Percentiles rank a stretch among this genome's conserved stretches.
These are phyloP conservation scores for Pilobolus umbonatus DNA, from an alignment of 192 early-diverging fungal genomes.

Conservation along the genomic window DNA sequence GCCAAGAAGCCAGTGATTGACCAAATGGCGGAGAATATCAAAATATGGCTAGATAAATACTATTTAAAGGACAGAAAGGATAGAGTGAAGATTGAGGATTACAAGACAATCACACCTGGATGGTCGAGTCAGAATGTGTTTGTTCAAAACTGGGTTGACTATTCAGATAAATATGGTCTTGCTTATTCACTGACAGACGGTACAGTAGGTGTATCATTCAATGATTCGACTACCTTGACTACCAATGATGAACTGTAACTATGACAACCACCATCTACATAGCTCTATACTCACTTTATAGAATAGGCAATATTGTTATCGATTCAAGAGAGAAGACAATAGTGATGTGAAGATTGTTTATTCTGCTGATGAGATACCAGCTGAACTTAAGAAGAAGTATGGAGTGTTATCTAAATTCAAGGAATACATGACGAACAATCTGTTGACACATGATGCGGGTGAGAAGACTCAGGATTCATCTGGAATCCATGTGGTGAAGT, in stretches of 20 bases:
- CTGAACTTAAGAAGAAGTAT: conserved; percentile 55
- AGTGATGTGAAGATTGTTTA: conserved; percentile 12
- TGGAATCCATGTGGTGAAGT: conserved; percentile 57
- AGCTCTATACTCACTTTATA: background rate
- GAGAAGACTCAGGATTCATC: conserved; percentile 1
- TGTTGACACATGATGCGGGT: conserved; percentile 29
- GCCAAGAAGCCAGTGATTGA: background rate
- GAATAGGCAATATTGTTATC: conserved; percentile 38
- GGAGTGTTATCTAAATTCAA: conserved; percentile 52
- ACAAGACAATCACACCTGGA: background rate
- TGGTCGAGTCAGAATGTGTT: conserved; percentile 45
- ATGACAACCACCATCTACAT: background rate
- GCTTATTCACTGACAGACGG: conserved; percentile 86
- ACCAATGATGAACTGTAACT: conserved; percentile 11
- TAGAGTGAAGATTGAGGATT: no score
- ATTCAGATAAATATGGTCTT: conserved; percentile 79
- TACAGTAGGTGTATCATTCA: conserved; percentile 79
- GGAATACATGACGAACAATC: conserved; percentile 57
- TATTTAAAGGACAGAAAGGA: no score
- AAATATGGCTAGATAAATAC: background rate
- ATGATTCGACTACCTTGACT: conserved; percentile 78
- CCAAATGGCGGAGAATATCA: background rate
- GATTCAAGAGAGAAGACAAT: conserved; percentile 25
- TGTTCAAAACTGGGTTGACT: conserved; percentile 87
- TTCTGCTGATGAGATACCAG: conserved; percentile 39